Evolutionary conservation across 768 basidiomycete species (phyloP), one percentile per base, ranked within the genome.

Genomic region (Lactarius psammicola): DNA sequence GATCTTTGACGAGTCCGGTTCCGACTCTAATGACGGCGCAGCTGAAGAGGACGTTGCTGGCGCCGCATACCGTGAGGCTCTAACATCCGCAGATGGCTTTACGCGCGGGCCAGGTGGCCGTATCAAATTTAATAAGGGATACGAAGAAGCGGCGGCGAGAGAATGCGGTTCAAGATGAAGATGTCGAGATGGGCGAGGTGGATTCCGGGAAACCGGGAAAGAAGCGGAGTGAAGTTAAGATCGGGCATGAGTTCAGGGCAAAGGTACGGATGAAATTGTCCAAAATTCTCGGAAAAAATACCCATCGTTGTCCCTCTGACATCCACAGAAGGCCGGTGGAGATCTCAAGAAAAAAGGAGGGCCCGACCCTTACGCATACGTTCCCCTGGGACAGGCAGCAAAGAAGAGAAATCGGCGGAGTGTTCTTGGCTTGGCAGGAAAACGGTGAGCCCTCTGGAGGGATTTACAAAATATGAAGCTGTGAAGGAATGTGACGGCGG

Each of bases 71-170:
- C 85, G 82, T 65, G 93, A 97, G 76, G 85, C 81, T 57, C 73
- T 96, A 64, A 87, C 87, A 10, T 94, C 93, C 7, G 87, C 86
- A 28, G 96, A 98, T 75, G 96, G 95, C 26, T 94, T 94, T 78
- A 89, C 84, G 3, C 86, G 95, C 33, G 92, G 93, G 28, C 80
- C 87, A 1, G 87, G 85, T 67, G 97, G 97, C 6, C 86, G 85
- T 61, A 77, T 98, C 74, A 95, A 94, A 76, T 98, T 98, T 78
- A 93, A 97, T 80, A 98, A 97, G 75, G n/a, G 89, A 96, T 72
- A 98, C 94, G 42, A 98, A 95, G 77, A 95, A 96, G 76, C 87
- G 94, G 64, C 78, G 94, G 66, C 83, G 90, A 58, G 87, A 87
- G 59, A 84, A 87, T 64, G 82, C 81, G 65, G 85, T 85, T 20